Evolutionary conservation across 495 filamentous ascomycete species (phyloP).

Genomic region (Aspergillus homomorphus): DNA sequence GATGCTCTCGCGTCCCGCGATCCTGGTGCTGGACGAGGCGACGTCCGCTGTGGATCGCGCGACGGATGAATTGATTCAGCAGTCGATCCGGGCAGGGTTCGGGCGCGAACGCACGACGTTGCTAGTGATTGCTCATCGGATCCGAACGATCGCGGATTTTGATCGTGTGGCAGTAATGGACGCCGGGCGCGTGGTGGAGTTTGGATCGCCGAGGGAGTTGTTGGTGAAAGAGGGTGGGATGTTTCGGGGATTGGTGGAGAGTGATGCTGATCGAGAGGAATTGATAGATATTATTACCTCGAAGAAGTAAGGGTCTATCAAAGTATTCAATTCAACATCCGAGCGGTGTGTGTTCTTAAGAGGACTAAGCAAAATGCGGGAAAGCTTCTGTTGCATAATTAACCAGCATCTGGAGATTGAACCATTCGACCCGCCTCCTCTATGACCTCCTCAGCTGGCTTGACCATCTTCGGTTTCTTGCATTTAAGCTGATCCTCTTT

Average conservation of each 20-base stretch:
- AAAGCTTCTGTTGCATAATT: no score
- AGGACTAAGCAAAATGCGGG: no score
- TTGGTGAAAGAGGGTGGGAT: neutral
- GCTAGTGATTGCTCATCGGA: conserved; percentile 69
- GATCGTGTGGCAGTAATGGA: conserved; percentile 69
- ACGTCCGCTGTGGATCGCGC: conserved; percentile 72
- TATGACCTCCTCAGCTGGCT: no score
- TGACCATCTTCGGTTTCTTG: no score
- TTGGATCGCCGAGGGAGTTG: conserved; percentile 36
- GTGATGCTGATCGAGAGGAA: neutral
- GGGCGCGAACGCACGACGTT: conserved; percentile 52
- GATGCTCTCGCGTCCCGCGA: conserved; percentile 62
- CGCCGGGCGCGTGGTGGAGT: conserved; percentile 63
- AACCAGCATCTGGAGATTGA: no score
- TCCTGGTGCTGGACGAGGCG: conserved; percentile 73
- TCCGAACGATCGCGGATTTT: conserved; percentile 72
- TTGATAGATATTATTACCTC: neutral
- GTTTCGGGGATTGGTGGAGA: neutral
- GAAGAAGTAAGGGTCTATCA: no score
- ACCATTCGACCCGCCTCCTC: no score
- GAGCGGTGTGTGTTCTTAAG: no score
- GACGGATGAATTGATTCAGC: conserved; percentile 68
- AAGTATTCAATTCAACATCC: no score
- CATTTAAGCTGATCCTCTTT: no score
- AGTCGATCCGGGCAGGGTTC: conserved; percentile 67